These are phyloP conservation scores for Scedosporium aurantiacum DNA, from an alignment of 2,329 filamentous ascomycete species.

Conservation along the genomic window DNA sequence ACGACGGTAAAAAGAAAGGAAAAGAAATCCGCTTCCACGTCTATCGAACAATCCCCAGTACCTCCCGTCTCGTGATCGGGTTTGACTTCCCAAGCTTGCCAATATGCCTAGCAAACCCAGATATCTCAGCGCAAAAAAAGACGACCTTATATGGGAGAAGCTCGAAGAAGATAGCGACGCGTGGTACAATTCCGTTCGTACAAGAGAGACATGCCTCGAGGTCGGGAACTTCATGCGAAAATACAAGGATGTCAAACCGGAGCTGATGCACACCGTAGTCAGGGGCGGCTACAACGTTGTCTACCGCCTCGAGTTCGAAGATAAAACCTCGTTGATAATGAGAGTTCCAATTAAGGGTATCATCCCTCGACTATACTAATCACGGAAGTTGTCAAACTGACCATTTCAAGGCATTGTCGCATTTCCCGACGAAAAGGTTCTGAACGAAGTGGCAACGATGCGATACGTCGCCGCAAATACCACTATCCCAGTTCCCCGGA, in stretches of 20 bases:
- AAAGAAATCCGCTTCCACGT: too few relatives aligned
- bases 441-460: slow-evolving; percentile 23
- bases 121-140: slow-evolving; percentile 13
- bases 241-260: slow-evolving; percentile 14
- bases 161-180: slow-evolving; percentile 14
- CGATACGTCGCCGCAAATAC: slow-evolving; percentile 20
- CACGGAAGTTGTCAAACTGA: neutral
- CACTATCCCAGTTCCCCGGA: slow-evolving; percentile 21
- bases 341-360: slow-evolving; percentile 17
- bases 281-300: slow-evolving; percentile 20
- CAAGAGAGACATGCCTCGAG: slow-evolving; percentile 11
- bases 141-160: slow-evolving; percentile 19
- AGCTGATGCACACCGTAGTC: slow-evolving; percentile 14
- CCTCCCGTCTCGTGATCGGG: too few relatives aligned
- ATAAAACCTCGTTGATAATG: slow-evolving; percentile 20
- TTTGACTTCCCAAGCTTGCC: too few relatives aligned
- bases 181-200: slow-evolving; percentile 15
- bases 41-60: too few relatives aligned
- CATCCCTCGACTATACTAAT: neutral
- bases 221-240: slow-evolving; percentile 15
- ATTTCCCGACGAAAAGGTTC: slow-evolving; percentile 25
- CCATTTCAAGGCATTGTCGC: slow-evolving; percentile 10
- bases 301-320: slow-evolving; percentile 20
- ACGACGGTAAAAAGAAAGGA: too few relatives aligned
- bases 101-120: slow-evolving; percentile 16